Evolutionary conservation across 2,329 filamentous ascomycete species (phyloP), one percentile per base, ranked within the genome.

Genomic region (Trichoderma oligosporum): DNA sequence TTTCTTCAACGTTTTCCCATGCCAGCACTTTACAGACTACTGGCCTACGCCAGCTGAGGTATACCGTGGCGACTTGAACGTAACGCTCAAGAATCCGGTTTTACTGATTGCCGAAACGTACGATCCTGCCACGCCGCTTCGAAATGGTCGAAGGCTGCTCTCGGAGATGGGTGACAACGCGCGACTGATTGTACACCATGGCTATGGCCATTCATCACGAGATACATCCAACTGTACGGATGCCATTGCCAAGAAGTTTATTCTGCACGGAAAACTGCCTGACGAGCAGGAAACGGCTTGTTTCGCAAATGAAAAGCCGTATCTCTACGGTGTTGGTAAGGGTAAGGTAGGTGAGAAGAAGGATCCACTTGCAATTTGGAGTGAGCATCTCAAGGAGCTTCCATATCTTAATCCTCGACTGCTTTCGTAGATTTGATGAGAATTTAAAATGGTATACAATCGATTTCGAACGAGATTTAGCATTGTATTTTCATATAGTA

Each of bases 121-220:
- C 56, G 78, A 80, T 57, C 77, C 78, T 0, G 77, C 77, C 1
- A 80, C 78, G 6, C 78, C 78, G 4, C 63, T 80, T 41, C 71
- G 76, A 4, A 79, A 80, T 56, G 77, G 77, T 1, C 66, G 76
- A 11, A 66, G 76, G 24, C 67, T 80, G 2, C 56, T 74, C 16
- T 49, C 61, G 0, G 77, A 78, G 54, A 78, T 80, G 76, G 78
- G 76, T 0, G 54, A 62, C 7, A 80, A 80, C 55, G 76, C 77
- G n/a, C 63, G 76, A 5, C 65, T 80, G 16, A 67, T 80, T 31
- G 76, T 66, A 4, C 78, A 80, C 56, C 77, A 80, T 56, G 77
- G 77, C 4, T 80, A 79, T 47, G 78, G 78, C 0, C 77, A 80
- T 58, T 72, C 74, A 11, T 77, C 75, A 3, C 65, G 70, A n/a